Conservation (phyloP, 2,329 filamentous ascomycete species). For the Ascochyta fabae region DNA sequence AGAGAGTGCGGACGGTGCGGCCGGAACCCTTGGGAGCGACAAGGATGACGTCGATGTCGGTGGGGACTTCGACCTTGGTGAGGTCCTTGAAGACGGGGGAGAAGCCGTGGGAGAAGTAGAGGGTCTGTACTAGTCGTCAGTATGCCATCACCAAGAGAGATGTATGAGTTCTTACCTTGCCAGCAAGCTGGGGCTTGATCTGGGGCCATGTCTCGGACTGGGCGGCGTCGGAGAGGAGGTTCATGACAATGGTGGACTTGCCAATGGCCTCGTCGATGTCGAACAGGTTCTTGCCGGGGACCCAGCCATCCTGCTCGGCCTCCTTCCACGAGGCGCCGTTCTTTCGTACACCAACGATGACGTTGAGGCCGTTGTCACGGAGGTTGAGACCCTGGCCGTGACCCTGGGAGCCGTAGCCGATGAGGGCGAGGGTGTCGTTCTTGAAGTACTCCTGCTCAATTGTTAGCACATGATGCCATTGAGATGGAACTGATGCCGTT, state of each 20-base stretch:
- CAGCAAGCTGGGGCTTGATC: slow-evolving; percentile 98
- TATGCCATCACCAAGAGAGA: not conserved
- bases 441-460: slow-evolving; percentile 91
- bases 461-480: slow-evolving; percentile 35
- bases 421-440: slow-evolving; percentile 98
- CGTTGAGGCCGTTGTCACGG: slow-evolving; percentile 98
- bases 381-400: slow-evolving; percentile 99
- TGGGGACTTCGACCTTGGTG: slow-evolving; percentile 97
- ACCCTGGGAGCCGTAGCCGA: slow-evolving; percentile 97
- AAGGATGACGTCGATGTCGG: slow-evolving; percentile 97
- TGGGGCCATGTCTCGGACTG: slow-evolving; percentile 98
- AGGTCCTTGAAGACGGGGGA: slow-evolving; percentile 99
- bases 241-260: slow-evolving; percentile 96
- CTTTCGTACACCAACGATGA: slow-evolving; percentile 98
- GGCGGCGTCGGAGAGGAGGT: slow-evolving; percentile 95
- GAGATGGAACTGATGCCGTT: slow-evolving; percentile 22
- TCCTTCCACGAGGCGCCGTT: slow-evolving; percentile 98
- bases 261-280: slow-evolving; percentile 96
- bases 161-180: slow-evolving; percentile 70
- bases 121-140: slow-evolving; percentile 66
- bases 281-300: slow-evolving; percentile 98
- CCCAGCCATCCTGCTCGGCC: slow-evolving; percentile 95
- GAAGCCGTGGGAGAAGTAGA: slow-evolving; percentile 99
- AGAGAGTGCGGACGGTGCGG: slow-evolving; percentile 96
- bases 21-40: slow-evolving; percentile 99